phyloP scores from a whole-genome alignment of 2,329 filamentous ascomycete species.

The Pseudomassariella vexata region DNA sequence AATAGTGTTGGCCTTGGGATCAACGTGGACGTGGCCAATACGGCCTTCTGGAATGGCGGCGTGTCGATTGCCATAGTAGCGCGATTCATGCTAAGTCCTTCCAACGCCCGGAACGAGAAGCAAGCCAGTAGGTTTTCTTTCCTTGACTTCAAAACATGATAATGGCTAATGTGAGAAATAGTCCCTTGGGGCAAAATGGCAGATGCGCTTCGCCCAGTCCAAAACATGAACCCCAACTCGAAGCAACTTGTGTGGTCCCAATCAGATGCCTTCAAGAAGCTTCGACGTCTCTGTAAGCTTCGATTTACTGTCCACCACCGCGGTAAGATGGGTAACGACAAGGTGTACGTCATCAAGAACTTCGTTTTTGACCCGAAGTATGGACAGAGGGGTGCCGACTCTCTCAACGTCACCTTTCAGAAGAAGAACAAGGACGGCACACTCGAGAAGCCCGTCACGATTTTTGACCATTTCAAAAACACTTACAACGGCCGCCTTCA shows the following conservation, averaged over 20 bases:
- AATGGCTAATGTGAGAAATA: constrained; percentile 21
- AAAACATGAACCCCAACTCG: constrained; percentile 12
- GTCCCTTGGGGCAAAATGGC: constrained; percentile 20
- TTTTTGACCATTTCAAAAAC: constrained; percentile 51
- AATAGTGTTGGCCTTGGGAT: constrained; percentile 65
- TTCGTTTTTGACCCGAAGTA: constrained; percentile 42
- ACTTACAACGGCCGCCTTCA: constrained; percentile 47
- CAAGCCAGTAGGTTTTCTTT: constrained; percentile 15
- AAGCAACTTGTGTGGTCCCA: constrained; percentile 25
- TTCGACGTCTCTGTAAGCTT: constrained; percentile 49
- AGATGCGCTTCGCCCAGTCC: constrained; percentile 28
- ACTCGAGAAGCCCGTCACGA: constrained; percentile 20
- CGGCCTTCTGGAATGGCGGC: constrained; percentile 68
- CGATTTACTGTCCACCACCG: constrained; percentile 52
- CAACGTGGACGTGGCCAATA: constrained; percentile 89
- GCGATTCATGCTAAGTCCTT: constrained; percentile 9
- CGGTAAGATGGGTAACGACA: constrained; percentile 37
- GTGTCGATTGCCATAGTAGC: constrained; percentile 33
- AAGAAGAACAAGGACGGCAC: constrained; percentile 31
- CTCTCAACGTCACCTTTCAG: constrained; percentile 52
- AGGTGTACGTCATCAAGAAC: constrained; percentile 45
- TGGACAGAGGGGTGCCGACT: constrained; percentile 38
- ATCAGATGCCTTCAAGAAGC: constrained; percentile 47
- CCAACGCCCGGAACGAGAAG: constrained; percentile 22
- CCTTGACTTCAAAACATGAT: constrained; percentile 17